Conservation (phyloP, 2,329 filamentous ascomycete species). For the Fusarium sp. region DNA sequence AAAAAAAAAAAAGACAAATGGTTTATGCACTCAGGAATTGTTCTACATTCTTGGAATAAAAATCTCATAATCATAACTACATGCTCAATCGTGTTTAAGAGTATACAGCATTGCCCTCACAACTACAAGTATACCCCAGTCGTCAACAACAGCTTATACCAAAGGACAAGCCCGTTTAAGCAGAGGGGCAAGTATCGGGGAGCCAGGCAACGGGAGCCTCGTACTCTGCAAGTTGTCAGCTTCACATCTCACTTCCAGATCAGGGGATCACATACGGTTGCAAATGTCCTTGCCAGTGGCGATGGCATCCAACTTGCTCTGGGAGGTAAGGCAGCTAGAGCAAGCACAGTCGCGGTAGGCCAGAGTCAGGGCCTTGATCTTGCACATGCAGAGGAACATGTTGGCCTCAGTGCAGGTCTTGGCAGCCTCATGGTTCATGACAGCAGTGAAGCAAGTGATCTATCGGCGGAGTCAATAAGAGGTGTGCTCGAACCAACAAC, state of each 20-base stretch:
- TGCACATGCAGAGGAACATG: slow-evolving; percentile 1
- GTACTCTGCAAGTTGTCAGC: neutral
- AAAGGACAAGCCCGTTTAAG: neutral
- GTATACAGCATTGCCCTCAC: neutral
- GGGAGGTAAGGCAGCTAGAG: neutral
- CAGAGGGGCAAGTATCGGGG: neutral
- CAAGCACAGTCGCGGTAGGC: neutral
- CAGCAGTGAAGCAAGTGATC: neutral
- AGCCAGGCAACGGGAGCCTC: neutral
- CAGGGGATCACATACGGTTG: neutral
- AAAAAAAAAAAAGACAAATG: neutral
- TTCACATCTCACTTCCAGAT: neutral
- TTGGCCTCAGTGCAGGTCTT: neutral
- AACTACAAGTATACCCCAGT: neutral
- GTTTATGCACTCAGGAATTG: neutral
- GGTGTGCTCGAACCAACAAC: neutral
- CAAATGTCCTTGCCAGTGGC: neutral
- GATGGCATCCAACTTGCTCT: neutral
- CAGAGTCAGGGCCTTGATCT: neutral
- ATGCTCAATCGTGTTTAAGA: slow-evolving; percentile 1
- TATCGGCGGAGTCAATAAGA: neutral
- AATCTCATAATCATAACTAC: slow-evolving; percentile 7
- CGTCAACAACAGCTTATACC: neutral
- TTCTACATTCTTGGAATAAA: neutral
- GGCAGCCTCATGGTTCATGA: neutral